Base-by-base conservation (phyloP, 768 basidiomycete genomes). In the Boletus pseudo-olivaceus region DNA sequence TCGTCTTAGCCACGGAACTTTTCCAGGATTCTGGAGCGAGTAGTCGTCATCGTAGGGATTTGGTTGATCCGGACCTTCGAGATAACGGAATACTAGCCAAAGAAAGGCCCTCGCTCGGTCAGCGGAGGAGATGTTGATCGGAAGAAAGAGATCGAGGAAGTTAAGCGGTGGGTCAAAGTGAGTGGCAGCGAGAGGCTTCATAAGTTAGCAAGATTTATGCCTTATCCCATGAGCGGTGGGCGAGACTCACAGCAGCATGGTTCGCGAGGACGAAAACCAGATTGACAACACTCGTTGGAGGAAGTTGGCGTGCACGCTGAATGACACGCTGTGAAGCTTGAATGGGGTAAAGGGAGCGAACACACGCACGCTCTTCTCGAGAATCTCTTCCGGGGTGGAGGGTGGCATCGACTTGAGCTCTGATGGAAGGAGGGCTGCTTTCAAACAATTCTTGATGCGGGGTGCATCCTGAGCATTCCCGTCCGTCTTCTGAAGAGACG, bases 401-500 rank as follows among this genome's bases (percentile, higher is more conserved):
- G 90, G 89, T 39, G 84, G 82, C 41, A 82, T 74, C 1, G 75
- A 73, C 67, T 80, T 84, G 58, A 78, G 72, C 65, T 95, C 92
- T 48, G 79, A 79, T 38, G 87, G 80, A 32, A 93, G 77, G 23
- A 87, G 74, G 33, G 87, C 87, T 37, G 87, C 90, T 67, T 93
- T 94, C 47, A 95, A 77, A 67, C 88, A 88, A 58, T 91, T 91
- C 72, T 95, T 95, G 71, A 95, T 90, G 56, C 93, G 83, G 20
- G 93, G 92, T 38, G 92, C 92, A 68, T 95, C 92, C 68, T 93
- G 90, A 7, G 90, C 82, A 68, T 93, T 92, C 17, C 87, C 88
- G 60, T 88, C 86, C 15, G 91, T 90, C 74, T 89, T 90, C 67
- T 94, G 92, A 27, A 94, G 74, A 30, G 87, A 88, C 10, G 93